A percentile compares a stretch with the other conserved stretches of the same genome.
Conservation (phyloP, 1,284 basidiomycete genomes). For the Xerocomus nothofagi region DNA sequence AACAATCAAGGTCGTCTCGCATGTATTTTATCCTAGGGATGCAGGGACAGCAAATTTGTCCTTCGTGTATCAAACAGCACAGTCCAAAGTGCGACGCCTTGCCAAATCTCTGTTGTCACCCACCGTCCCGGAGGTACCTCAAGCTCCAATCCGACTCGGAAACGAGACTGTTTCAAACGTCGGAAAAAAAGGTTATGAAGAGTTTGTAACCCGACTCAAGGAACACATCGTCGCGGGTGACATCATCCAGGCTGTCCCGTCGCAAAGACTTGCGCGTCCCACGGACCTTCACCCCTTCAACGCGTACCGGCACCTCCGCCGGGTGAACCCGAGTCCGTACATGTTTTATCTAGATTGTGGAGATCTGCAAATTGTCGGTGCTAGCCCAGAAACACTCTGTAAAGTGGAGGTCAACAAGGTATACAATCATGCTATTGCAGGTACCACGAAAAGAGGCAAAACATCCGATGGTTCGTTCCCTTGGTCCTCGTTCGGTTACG, state of each 20-base stretch:
- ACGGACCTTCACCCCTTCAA: slow-evolving; percentile 97
- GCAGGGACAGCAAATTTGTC: slow-evolving; percentile 63
- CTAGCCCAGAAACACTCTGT: slow-evolving; percentile 96
- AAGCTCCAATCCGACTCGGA: slow-evolving; percentile 71
- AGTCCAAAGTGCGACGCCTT: slow-evolving; percentile 73
- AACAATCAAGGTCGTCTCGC: slow-evolving; percentile 92
- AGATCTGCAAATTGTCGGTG: slow-evolving; percentile 91
- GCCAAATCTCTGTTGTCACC: slow-evolving; percentile 63
- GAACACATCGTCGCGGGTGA: slow-evolving; percentile 95
- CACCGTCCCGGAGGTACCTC: slow-evolving; percentile 65
- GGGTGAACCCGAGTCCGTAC: slow-evolving; percentile 97
- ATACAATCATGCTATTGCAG: slow-evolving; percentile 97
- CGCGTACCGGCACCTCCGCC: slow-evolving; percentile 88
- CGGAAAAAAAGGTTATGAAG: slow-evolving; percentile 90
- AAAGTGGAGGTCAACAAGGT: slow-evolving; percentile 93
- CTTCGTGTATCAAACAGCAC: slow-evolving; percentile 82
- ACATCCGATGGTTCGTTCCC: slow-evolving; percentile 71
- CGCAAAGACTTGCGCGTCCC: slow-evolving; percentile 83
- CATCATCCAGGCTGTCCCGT: slow-evolving; percentile 99
- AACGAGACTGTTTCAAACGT: slow-evolving; percentile 84
- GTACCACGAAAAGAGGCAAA: slow-evolving; percentile 88
- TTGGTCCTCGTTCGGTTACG: slow-evolving; percentile 1
- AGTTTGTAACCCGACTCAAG: slow-evolving; percentile 90
- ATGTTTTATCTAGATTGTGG: slow-evolving; percentile 99
- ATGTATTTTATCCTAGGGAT: slow-evolving; percentile 83